These are phyloP conservation scores for Purshia tridentata DNA, from an alignment of 306 rosid species.

Conservation along the genomic window DNA sequence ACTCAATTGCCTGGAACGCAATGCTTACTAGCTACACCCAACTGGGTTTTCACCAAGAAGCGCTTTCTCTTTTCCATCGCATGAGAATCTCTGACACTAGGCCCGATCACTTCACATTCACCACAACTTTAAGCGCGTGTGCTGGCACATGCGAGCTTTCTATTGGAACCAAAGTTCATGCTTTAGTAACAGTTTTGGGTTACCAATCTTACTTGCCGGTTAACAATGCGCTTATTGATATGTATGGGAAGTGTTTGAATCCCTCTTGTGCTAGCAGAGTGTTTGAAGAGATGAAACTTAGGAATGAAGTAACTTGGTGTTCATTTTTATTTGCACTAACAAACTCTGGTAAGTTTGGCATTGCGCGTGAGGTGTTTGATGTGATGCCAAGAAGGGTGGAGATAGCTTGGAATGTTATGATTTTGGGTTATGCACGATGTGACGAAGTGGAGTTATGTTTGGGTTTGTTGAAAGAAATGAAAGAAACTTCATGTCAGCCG, in stretches of 20 bases:
- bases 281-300: constrained; percentile 52
- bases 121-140: constrained; percentile 54
- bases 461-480: constrained; percentile 58
- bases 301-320: constrained; percentile 73
- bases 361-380: constrained; percentile 47
- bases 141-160: constrained; percentile 32
- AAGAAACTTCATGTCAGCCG: constrained; percentile 40
- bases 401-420: constrained; percentile 76
- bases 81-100: constrained; percentile 45
- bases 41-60: constrained; percentile 50
- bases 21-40: constrained; percentile 63
- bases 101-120: constrained; percentile 61
- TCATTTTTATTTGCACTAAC: constrained; percentile 61
- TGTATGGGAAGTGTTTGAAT: constrained; percentile 72
- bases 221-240: constrained; percentile 56
- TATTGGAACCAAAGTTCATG: constrained; percentile 51
- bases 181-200: constrained; percentile 50
- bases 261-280: constrained; percentile 57
- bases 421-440: constrained; percentile 45
- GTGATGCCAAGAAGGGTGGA: constrained; percentile 60
- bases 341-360: constrained; percentile 39
- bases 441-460: constrained; percentile 59
- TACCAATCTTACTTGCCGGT: constrained; percentile 53
- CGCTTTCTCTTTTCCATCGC: constrained; percentile 45
- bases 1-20: constrained; percentile 72